phyloP scores from a whole-genome alignment of 257 asterid genomes.

The Nicotiana tabacum region DNA sequence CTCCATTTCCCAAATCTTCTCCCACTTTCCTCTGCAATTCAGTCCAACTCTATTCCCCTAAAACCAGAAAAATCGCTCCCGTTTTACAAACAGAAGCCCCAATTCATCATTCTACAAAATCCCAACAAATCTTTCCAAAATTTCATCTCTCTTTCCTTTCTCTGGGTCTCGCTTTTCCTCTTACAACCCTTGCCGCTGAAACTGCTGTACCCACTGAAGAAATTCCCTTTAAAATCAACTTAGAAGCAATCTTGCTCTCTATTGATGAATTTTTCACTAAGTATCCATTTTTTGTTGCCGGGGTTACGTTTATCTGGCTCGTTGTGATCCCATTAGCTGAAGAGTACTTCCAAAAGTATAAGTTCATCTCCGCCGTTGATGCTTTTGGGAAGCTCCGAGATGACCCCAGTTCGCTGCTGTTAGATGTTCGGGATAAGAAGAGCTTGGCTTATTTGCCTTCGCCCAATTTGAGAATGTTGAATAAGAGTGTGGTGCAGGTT shows the following conservation, averaged over 20 bases:
- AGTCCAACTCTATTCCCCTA: slow-evolving; percentile 11
- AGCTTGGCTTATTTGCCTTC: slow-evolving; percentile 55
- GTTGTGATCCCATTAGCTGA: slow-evolving; percentile 63
- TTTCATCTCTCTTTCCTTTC: slow-evolving; percentile 33
- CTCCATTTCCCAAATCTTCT: slow-evolving; percentile 22
- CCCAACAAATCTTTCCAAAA: slow-evolving; percentile 20
- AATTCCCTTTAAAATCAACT: slow-evolving; percentile 45
- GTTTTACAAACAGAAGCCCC: slow-evolving; percentile 1
- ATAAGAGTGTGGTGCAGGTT: slow-evolving; percentile 59
- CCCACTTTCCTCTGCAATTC: slow-evolving; percentile 21
- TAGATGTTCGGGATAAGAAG: slow-evolving; percentile 76
- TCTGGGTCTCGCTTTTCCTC: slow-evolving; percentile 44
- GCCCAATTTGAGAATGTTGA: slow-evolving; percentile 70
- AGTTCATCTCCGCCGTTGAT: slow-evolving; percentile 67
- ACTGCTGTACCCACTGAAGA: slow-evolving; percentile 35
- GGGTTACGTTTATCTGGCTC: slow-evolving; percentile 77
- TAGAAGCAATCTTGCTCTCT: slow-evolving; percentile 70
- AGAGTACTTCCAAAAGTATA: slow-evolving; percentile 64
- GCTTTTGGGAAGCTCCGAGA: slow-evolving; percentile 79
- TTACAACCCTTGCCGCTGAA: slow-evolving; percentile 63
- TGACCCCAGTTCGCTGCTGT: slow-evolving; percentile 61
- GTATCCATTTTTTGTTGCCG: slow-evolving; percentile 80
- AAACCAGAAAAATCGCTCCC: slow-evolving; percentile 5
- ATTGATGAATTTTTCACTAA: slow-evolving; percentile 67
- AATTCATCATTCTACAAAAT: slow-evolving; percentile 17